Conservation (phyloP, 2,329 filamentous ascomycete species). For the Chrysoporthe deuterocubensis region DNA sequence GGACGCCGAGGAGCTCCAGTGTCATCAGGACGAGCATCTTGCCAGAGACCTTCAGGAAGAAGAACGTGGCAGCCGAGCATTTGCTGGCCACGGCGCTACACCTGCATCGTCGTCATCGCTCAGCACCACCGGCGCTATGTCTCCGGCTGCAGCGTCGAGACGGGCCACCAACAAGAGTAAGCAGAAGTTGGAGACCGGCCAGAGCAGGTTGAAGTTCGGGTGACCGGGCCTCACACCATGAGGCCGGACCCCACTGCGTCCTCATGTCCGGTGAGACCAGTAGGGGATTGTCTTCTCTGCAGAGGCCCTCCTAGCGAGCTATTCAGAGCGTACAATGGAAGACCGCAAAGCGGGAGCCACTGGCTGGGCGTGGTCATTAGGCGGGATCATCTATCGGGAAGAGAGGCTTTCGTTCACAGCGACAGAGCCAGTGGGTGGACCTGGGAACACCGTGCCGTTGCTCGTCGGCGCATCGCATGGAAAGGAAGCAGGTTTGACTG, state of each 20-base stretch:
- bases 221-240: constrained; percentile 39
- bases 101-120: constrained; percentile 40
- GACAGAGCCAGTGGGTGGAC: background rate
- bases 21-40: constrained; percentile 93
- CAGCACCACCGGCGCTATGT: constrained; percentile 34
- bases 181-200: constrained; percentile 59
- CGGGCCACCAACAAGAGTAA: constrained; percentile 42
- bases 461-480: background rate
- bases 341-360: background rate
- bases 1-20: constrained; percentile 62
- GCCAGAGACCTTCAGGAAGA: constrained; percentile 80
- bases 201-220: constrained; percentile 64
- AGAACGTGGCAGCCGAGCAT: constrained; percentile 56
- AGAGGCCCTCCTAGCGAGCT: background rate
- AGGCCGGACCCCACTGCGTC: constrained; percentile 11
- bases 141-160: constrained; percentile 43
- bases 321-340: background rate
- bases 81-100: constrained; percentile 43
- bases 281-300: background rate
- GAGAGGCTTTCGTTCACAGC: background rate
- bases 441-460: background rate
- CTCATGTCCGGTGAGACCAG: background rate
- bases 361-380: background rate
- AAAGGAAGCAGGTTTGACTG: background rate
- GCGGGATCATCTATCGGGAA: background rate